Evolutionary conservation across 805 yeast genomes (phyloP).

Genomic region (Wickerhamomyces sydowiorum): DNA sequence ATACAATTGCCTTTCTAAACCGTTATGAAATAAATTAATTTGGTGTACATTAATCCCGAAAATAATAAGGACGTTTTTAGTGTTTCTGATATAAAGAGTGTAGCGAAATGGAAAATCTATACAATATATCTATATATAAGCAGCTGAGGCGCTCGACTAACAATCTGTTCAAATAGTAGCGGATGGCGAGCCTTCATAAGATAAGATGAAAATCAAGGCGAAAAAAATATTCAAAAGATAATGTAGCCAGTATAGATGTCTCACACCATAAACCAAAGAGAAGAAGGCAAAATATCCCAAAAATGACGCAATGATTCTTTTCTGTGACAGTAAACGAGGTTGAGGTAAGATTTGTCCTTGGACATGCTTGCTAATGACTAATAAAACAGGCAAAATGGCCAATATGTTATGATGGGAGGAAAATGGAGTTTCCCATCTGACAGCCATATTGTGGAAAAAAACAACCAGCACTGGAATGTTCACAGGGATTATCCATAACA

Average conservation of each 20-base stretch:
- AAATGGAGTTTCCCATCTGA: constrained; percentile 80
- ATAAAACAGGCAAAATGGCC: constrained; percentile 68
- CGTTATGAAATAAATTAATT: neutral
- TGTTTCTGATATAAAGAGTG: no score
- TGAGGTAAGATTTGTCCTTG: constrained; percentile 43
- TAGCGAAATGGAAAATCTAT: no score
- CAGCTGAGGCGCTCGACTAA: no score
- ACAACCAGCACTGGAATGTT: constrained; percentile 75
- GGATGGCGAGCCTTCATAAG: neutral
- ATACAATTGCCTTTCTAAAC: no score
- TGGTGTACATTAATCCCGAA: neutral
- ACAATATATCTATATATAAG: no score
- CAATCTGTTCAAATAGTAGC: no score
- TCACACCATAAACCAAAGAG: constrained; percentile 65
- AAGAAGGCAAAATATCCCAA: constrained; percentile 53
- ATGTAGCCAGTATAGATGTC: constrained; percentile 83
- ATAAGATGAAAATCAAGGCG: constrained; percentile 38
- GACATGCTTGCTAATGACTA: constrained; percentile 49
- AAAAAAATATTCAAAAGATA: constrained; percentile 64
- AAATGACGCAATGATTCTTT: constrained; percentile 29
- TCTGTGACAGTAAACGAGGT: constrained; percentile 19
- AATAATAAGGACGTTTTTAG: no score
- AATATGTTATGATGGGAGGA: constrained; percentile 80
- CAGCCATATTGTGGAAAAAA: constrained; percentile 71
- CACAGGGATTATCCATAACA: constrained; percentile 77